Evolutionary conservation across 202 grass and related monocot genomes (phyloP).

Genomic region (Hordeum pubiflorum): DNA sequence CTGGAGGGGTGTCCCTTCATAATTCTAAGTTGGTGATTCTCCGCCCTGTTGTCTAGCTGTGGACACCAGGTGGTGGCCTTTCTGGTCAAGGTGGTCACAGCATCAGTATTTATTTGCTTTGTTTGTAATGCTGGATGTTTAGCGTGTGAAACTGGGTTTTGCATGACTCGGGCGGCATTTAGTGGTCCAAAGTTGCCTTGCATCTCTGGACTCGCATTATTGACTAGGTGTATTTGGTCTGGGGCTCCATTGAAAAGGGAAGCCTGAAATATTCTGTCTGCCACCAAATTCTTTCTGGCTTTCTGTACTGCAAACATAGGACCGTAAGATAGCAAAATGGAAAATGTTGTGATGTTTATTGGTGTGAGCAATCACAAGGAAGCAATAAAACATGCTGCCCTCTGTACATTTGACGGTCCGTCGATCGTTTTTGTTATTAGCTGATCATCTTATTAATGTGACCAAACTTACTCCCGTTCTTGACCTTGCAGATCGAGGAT

Average conservation of each 20-base stretch:
- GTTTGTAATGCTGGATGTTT: constrained; percentile 28
- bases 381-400: not conserved
- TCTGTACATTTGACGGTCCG: not conserved
- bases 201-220: constrained; percentile 7
- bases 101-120: constrained; percentile 25
- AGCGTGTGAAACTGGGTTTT: not conserved
- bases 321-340: not conserved
- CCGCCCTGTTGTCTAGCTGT: constrained; percentile 4
- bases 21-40: constrained; percentile 18
- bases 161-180: not conserved
- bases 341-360: not conserved
- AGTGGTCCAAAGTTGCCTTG: constrained; percentile 4
- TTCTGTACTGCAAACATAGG: not conserved
- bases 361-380: not conserved
- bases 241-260: not conserved
- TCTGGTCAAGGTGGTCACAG: constrained; percentile 33
- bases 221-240: not conserved
- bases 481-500: constrained; percentile 66
- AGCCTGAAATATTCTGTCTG: not conserved
- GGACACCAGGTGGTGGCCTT: constrained; percentile 17
- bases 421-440: not conserved
- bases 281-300: not conserved
- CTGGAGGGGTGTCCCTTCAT: constrained; percentile 6
- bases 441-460: too few relatives aligned
- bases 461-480: not conserved